A percentile compares a stretch with the other conserved stretches of the same genome.
These are phyloP conservation scores for Trifolium subterraneum DNA, from an alignment of 306 rosid genomes.

Conservation along the genomic window DNA sequence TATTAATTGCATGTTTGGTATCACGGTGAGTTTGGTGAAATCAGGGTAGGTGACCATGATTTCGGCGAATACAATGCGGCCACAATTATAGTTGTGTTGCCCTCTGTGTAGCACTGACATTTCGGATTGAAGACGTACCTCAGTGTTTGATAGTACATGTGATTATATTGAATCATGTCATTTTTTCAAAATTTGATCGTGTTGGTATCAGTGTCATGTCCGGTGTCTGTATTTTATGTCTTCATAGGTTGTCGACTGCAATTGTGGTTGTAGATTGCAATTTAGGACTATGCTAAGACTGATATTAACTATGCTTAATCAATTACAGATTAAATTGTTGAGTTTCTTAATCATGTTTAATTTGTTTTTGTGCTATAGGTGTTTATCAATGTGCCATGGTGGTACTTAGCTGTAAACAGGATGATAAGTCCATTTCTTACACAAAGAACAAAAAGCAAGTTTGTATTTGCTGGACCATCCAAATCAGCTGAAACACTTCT, in stretches of 20 bases:
- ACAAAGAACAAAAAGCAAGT: slow-evolving; percentile 75
- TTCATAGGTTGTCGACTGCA: too few species aligned
- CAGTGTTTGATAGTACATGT: too few species aligned
- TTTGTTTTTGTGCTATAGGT: slow-evolving; percentile 46
- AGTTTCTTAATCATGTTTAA: background rate
- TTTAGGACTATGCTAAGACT: background rate
- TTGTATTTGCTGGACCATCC: slow-evolving; percentile 74
- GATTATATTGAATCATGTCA: too few species aligned
- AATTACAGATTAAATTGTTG: background rate
- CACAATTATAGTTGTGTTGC: too few species aligned
- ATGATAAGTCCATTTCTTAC: slow-evolving; percentile 81
- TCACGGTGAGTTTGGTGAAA: too few species aligned
- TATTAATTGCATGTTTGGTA: background rate
- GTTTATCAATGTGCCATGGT: slow-evolving; percentile 85
- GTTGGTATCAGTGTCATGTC: too few species aligned
- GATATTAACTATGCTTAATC: background rate
- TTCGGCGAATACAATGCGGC: too few species aligned
- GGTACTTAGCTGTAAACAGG: slow-evolving; percentile 74
- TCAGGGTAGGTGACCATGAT: too few species aligned
- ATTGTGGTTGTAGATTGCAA: background rate
- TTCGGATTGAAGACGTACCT: too few species aligned
- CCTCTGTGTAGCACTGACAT: too few species aligned
- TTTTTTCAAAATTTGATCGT: too few species aligned
- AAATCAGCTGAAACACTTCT: slow-evolving; percentile 67
- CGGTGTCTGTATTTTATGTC: too few species aligned